These are phyloP conservation scores for Annulohypoxylon moriforme DNA, from an alignment of 495 filamentous ascomycete genomes.

Conservation along the genomic window DNA sequence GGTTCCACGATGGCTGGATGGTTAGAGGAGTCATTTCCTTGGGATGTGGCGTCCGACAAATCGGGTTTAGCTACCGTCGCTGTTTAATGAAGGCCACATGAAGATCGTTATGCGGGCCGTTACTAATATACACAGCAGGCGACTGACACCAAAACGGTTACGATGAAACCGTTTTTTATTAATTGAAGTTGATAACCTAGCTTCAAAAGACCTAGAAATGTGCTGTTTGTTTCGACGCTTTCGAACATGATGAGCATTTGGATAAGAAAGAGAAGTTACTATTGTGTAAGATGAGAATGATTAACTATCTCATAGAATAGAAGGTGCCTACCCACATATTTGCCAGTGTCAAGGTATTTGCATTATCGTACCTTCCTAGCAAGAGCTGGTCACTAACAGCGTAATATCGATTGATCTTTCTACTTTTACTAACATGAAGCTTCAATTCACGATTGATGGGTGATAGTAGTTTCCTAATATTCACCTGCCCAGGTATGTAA, in stretches of 20 bases:
- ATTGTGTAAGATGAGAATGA: no score
- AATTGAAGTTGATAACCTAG: neutral
- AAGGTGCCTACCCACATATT: no score
- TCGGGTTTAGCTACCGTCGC: constrained; percentile 5
- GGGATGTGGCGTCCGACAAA: constrained; percentile 1
- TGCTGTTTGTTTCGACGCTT: no score
- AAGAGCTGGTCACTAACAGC: no score
- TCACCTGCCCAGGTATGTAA: neutral
- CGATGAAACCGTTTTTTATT: neutral
- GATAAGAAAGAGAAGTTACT: no score
- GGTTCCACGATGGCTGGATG: constrained; percentile 2
- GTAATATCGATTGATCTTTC: neutral
- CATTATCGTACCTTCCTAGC: no score
- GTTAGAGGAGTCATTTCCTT: neutral
- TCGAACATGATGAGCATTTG: no score
- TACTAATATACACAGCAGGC: constrained; percentile 3
- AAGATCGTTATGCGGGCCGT: constrained; percentile 5
- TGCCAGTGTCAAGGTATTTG: no score
- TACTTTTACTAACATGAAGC: neutral
- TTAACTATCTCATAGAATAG: no score
- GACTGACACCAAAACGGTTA: neutral
- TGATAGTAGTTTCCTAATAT: no score
- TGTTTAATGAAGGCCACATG: neutral
- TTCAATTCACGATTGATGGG: neutral
- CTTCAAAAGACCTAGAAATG: no score